Conservation (phyloP, 345 rosid genomes). For the Euphorbia tirucalli region DNA sequence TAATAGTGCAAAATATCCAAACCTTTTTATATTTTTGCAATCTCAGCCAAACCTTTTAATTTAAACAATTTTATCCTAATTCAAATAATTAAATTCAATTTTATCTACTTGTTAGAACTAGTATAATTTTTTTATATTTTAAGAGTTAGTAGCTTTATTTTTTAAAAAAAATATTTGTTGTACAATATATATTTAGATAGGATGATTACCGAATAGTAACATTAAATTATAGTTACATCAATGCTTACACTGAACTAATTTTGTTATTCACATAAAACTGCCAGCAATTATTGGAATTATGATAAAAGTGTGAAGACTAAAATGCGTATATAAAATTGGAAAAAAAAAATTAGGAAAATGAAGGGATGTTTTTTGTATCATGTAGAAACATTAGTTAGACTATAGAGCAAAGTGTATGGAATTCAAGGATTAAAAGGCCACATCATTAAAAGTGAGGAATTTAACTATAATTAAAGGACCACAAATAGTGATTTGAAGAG, state of each 20-base stretch:
- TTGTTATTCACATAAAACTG: background rate
- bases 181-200: background rate
- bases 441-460: background rate
- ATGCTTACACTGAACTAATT: background rate
- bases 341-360: too few species aligned
- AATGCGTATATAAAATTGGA: background rate
- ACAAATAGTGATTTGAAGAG: background rate
- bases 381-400: background rate
- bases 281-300: background rate
- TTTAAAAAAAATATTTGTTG: too few species aligned
- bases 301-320: background rate
- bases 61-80: background rate
- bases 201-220: background rate
- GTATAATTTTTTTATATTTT: background rate
- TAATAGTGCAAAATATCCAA: too few species aligned
- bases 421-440: background rate
- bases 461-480: background rate
- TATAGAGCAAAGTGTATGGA: background rate
- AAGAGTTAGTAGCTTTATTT: background rate
- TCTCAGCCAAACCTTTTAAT: background rate
- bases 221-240: background rate
- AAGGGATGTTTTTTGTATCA: too few species aligned
- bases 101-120: background rate
- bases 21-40: background rate
- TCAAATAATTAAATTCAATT: background rate